Conservation (phyloP, 2,329 filamentous ascomycete species). For the Lecanicillium sp. region DNA sequence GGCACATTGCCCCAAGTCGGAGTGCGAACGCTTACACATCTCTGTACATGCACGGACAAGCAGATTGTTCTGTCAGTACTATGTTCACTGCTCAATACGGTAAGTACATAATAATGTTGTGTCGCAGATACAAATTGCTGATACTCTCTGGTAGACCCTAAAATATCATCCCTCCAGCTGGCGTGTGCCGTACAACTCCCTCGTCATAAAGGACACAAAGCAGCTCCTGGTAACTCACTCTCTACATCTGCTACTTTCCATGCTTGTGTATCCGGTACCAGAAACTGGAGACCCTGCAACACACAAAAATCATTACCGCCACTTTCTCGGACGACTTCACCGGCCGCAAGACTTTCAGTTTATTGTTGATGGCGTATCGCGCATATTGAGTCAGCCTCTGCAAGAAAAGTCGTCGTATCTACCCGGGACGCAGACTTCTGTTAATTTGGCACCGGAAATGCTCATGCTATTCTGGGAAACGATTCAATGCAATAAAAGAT, state of each 20-base stretch:
- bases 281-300: constrained; percentile 58
- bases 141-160: constrained; percentile 54
- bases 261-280: constrained; percentile 81
- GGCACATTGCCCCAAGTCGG: constrained; percentile 74
- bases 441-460: constrained; percentile 89
- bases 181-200: constrained; percentile 88
- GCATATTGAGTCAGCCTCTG: constrained; percentile 85
- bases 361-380: constrained; percentile 86
- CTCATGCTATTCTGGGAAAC: constrained; percentile 97
- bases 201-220: constrained; percentile 86
- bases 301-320: constrained; percentile 86
- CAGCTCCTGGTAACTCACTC: constrained; percentile 88
- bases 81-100: constrained; percentile 90
- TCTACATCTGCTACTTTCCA: constrained; percentile 78
- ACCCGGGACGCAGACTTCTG: constrained; percentile 69
- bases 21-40: constrained; percentile 77
- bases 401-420: constrained; percentile 85
- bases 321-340: constrained; percentile 85
- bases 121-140: neutral
- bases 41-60: constrained; percentile 82
- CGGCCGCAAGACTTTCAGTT: constrained; percentile 97
- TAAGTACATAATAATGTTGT: constrained; percentile 31
- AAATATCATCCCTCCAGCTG: constrained; percentile 95
- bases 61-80: constrained; percentile 83
- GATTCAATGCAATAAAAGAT: constrained; percentile 94